Evolutionary conservation across 352 stramenopile species (phyloP).

Genomic region (Chloridella minuta): DNA sequence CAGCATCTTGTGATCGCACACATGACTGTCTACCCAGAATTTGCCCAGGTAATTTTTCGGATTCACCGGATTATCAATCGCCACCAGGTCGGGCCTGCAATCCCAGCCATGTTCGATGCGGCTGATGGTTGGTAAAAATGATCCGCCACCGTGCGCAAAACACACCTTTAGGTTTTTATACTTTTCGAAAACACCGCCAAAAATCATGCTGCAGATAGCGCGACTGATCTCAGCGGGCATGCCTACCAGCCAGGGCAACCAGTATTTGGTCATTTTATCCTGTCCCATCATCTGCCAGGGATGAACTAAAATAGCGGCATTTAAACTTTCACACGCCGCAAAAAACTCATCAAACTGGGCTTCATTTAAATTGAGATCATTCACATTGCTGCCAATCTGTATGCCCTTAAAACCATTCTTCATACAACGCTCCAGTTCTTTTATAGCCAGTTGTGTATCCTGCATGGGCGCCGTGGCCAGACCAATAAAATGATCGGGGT

Average conservation of each 20-base stretch:
- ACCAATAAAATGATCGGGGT: conserved; percentile 19
- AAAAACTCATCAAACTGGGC: conserved; percentile 20
- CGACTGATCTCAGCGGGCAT: conserved; percentile 20
- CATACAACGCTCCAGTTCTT: conserved; percentile 20
- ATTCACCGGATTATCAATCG: conserved; percentile 9
- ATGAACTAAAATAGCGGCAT: conserved; percentile 19
- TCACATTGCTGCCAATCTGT: conserved; percentile 20
- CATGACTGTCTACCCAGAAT: conserved; percentile 19
- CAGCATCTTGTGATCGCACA: conserved; percentile 16
- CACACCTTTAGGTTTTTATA: conserved; percentile 20
- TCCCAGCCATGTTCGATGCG: conserved; percentile 21
- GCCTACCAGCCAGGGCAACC: conserved; percentile 19
- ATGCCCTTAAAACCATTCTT: conserved; percentile 18
- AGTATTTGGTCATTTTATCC: conserved; percentile 12
- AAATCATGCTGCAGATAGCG: conserved; percentile 19
- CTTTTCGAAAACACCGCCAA: conserved; percentile 20
- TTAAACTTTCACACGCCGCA: conserved; percentile 17
- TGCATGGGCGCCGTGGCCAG: conserved; percentile 21
- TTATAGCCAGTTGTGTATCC: conserved; percentile 20
- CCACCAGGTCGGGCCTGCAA: conserved; percentile 7
- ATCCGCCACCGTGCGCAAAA: conserved; percentile 20
- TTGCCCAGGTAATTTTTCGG: conserved; percentile 18
- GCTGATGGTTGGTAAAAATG: conserved; percentile 19
- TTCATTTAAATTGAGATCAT: conserved; percentile 21
- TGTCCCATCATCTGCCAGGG: conserved; percentile 20